Evolutionary conservation across 129 eudicot genomes (phyloP).

Genomic region (Scalesia atractyloides): DNA sequence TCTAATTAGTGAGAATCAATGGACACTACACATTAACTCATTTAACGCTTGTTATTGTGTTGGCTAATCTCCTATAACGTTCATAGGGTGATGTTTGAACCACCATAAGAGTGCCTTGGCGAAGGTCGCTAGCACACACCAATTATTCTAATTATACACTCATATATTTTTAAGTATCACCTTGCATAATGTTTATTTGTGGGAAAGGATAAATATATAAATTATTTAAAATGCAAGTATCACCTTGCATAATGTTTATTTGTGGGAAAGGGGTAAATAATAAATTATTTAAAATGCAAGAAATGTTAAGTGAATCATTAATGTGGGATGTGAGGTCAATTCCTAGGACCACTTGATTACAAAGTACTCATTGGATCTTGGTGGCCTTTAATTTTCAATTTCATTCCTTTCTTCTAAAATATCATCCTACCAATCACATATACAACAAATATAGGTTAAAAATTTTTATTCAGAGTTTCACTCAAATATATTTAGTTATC

Average conservation of each 20-base stretch:
- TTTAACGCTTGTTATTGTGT: too few relatives aligned
- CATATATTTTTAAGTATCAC: too few relatives aligned
- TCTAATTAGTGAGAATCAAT: too few relatives aligned
- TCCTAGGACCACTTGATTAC: conserved; percentile 22
- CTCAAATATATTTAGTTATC: neutral
- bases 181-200: too few relatives aligned
- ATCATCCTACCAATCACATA: neutral
- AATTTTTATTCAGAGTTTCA: neutral
- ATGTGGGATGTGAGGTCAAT: conserved; percentile 27
- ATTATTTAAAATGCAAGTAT: too few relatives aligned
- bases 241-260: neutral
- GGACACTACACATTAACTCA: too few relatives aligned
- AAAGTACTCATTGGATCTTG: conserved; percentile 29
- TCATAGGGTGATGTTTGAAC: too few relatives aligned
- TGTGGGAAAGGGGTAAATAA: neutral
- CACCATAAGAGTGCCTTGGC: too few relatives aligned
- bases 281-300: conserved; percentile 23
- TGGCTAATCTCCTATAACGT: too few relatives aligned
- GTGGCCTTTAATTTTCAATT: conserved; percentile 8
- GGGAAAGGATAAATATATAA: too few relatives aligned
- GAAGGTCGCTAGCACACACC: too few relatives aligned
- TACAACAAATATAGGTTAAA: neutral
- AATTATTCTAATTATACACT: too few relatives aligned
- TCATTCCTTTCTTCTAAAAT: neutral
- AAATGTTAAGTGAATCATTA: conserved; percentile 30